Evolutionary conservation across 805 yeast species (phyloP), one percentile per base, ranked within the genome.

Genomic region (Yarrowia deformans): DNA sequence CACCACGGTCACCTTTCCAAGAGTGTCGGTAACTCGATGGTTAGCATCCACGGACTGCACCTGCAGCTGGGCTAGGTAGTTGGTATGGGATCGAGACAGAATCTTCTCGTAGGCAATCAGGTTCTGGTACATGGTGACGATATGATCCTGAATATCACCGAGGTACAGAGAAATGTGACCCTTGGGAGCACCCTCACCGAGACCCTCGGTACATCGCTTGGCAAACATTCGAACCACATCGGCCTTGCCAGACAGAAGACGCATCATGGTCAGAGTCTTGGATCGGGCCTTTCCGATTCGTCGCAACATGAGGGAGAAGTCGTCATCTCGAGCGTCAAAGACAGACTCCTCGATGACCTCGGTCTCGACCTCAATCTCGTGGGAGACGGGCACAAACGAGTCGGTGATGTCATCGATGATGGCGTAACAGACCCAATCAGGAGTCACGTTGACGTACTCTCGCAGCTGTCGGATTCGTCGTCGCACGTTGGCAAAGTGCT

Each of bases 91-190:
- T 73, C 98, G 85, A 55, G 96, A 88, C 76, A 94, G 90, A 75
- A 94, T 94, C 84, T 93, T 93, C 77, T 94, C 99, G 76, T 92
- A 94, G 3, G 97, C 91, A 50, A 89, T 79, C 76, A 94, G 84
- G 76, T 92, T 93, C 80, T 93, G 97, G 79, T 87, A 90, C 98
- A 94, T 94, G 16, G 98, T 94, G 70, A 93, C 88, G 75, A 94
- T 90, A 84, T 93, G 98, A 83, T 93, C 98, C 80, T 93, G 97
- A 76, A 93, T 93, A 86, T 93, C 98, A 69, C 97, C 97, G 71
- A 93, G 80, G 78, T 91, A 94, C 72, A 93, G 82, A 0, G 97
- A 97, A 79, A 93, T 93, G 75, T 94, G 98, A 34, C 90, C 94
- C 74, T 96, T 84, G 66, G 97, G 97, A 74, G 80, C 80, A 54